Evolutionary conservation across 352 stramenopile species (phyloP).

Genomic region (Globisporangium recalcitrans): DNA sequence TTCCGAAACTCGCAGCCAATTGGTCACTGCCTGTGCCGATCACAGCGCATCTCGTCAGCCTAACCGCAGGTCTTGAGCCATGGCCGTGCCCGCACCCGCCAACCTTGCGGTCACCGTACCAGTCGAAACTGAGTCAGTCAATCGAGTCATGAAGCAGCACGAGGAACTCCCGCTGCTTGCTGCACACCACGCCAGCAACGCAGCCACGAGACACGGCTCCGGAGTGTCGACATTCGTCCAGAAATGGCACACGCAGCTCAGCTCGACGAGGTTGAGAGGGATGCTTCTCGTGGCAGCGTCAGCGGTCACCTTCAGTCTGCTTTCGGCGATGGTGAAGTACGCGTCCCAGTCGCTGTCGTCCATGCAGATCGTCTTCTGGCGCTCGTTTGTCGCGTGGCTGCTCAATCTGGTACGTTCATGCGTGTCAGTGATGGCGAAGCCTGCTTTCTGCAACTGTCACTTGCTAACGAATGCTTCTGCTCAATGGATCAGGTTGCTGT

Average conservation of each 20-base stretch:
- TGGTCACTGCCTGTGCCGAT: too few relatives aligned
- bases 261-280: slow-evolving; percentile 17
- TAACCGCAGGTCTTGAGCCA: background rate
- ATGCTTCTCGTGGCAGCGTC: slow-evolving; percentile 43
- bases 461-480: background rate
- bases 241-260: slow-evolving; percentile 13
- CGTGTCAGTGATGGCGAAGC: background rate
- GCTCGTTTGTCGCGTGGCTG: slow-evolving; percentile 43
- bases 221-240: background rate
- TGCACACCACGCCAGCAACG: slow-evolving; percentile 18
- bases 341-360: slow-evolving; percentile 39
- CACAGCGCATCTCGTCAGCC: too few relatives aligned
- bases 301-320: slow-evolving; percentile 53
- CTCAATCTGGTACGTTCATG: slow-evolving; percentile 37
- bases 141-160: slow-evolving; percentile 33
- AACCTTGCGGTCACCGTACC: background rate
- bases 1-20: background rate
- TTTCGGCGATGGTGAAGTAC: slow-evolving; percentile 56
- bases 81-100: slow-evolving; percentile 8
- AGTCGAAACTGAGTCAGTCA: slow-evolving; percentile 15
- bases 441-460: background rate
- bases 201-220: background rate
- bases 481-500: slow-evolving; percentile 29
- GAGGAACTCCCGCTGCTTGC: slow-evolving; percentile 40
- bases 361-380: slow-evolving; percentile 69